Evolutionary conservation across 352 stramenopile genomes (phyloP).

Genomic region (Pythium rishiriense): DNA sequence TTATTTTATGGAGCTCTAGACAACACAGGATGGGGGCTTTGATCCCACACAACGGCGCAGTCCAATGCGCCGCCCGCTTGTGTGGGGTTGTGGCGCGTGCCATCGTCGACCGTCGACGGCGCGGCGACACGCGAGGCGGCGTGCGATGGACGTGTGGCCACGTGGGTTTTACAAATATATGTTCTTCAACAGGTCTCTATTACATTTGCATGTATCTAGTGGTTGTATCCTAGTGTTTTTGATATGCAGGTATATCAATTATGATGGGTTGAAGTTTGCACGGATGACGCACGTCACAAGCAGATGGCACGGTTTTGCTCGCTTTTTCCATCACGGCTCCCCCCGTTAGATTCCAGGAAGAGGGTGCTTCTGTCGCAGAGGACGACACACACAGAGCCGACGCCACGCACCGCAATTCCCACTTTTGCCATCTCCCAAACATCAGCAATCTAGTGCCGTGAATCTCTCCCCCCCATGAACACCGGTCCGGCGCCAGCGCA

Average conservation of each 20-base stretch:
- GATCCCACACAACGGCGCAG: neutral
- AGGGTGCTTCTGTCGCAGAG: neutral
- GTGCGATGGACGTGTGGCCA: constrained; percentile 1
- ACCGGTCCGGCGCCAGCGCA: neutral
- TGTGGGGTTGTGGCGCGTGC: neutral
- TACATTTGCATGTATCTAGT: too few relatives aligned
- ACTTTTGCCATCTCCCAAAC: neutral
- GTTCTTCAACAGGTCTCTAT: neutral
- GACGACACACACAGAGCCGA: neutral
- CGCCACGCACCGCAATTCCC: constrained; percentile 2
- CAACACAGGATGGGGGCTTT: too few relatives aligned
- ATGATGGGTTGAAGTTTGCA: constrained; percentile 18
- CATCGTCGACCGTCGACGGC: neutral
- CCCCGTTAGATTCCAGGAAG: neutral
- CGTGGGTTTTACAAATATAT: constrained; percentile 3
- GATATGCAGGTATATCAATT: constrained; percentile 12
- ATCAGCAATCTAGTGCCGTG: neutral
- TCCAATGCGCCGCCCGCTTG: neutral
- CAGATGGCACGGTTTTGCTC: constrained; percentile 20
- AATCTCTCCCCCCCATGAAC: constrained; percentile 18
- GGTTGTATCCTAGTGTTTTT: neutral
- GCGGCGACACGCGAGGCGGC: neutral
- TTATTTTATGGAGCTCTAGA: too few relatives aligned
- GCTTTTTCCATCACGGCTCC: constrained; percentile 13
- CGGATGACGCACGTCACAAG: constrained; percentile 20